A percentile compares a stretch with the other conserved stretches of the same genome.
phyloP scores from a whole-genome alignment of 805 yeast species.

The Pichia heedii region DNA sequence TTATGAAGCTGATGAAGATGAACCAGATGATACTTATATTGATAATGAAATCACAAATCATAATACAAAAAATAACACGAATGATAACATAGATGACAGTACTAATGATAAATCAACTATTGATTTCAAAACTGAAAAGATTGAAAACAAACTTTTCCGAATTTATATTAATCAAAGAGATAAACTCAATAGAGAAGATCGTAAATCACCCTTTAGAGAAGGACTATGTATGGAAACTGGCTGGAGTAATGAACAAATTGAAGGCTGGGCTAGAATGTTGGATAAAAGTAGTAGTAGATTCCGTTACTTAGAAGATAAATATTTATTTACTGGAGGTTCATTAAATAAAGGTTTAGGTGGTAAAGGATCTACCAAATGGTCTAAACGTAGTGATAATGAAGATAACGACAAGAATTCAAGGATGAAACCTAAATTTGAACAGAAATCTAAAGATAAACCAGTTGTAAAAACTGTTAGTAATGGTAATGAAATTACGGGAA shows the following conservation, averaged over 20 bases:
- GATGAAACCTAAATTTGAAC: neutral
- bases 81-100: no score
- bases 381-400: conserved; percentile 6
- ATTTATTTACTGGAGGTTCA: conserved; percentile 33
- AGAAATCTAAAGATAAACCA: neutral
- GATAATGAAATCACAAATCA: conserved; percentile 39
- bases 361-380: conserved; percentile 17
- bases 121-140: conserved; percentile 8
- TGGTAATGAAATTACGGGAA: neutral
- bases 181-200: conserved; percentile 36
- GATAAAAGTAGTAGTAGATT: conserved; percentile 55
- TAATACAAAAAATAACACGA: conserved; percentile 19
- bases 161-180: conserved; percentile 42
- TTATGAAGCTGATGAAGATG: conserved; percentile 75
- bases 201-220: conserved; percentile 41
- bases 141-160: conserved; percentile 50
- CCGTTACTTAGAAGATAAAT: conserved; percentile 53
- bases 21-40: conserved; percentile 70
- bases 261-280: conserved; percentile 84
- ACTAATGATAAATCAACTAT: conserved; percentile 30
- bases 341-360: conserved; percentile 14
- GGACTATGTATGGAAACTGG: conserved; percentile 42
- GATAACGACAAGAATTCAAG: neutral
- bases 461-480: neutral
- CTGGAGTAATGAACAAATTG: conserved; percentile 88